Evolutionary conservation across 2,329 filamentous ascomycete species (phyloP).

Genomic region (Akanthomyces uredinophilus): DNA sequence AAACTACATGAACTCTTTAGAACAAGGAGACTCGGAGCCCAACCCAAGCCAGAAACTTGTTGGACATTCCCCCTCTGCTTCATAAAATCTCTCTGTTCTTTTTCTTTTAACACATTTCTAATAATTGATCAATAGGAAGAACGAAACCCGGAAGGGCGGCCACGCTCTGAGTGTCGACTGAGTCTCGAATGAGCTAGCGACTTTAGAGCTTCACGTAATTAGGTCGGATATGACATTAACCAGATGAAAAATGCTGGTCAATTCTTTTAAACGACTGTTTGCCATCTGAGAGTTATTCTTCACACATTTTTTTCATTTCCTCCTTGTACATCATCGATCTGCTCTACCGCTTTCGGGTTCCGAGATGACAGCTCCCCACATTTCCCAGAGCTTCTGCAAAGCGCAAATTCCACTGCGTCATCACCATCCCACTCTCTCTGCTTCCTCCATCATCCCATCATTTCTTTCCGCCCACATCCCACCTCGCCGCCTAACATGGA

Average conservation of each 20-base stretch:
- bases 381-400: constrained; percentile 1
- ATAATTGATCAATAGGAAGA: background rate
- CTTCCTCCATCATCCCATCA: constrained; percentile 5
- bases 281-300: background rate
- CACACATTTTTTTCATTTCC: background rate
- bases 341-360: background rate
- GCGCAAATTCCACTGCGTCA: background rate
- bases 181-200: no score
- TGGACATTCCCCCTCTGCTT: no score
- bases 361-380: background rate
- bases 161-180: no score
- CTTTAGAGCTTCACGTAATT: background rate
- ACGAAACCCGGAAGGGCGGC: background rate
- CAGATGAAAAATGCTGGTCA: no score
- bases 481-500: background rate
- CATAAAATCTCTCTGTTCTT: no score
- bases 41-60: no score
- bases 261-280: background rate
- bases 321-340: background rate
- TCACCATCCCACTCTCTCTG: background rate
- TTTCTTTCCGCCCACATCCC: background rate
- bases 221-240: background rate
- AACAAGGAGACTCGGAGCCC: no score
- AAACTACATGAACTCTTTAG: no score
- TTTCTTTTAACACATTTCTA: no score